Conservation (phyloP, 164 flowering plant genomes). For the Liriodendron chinense region DNA sequence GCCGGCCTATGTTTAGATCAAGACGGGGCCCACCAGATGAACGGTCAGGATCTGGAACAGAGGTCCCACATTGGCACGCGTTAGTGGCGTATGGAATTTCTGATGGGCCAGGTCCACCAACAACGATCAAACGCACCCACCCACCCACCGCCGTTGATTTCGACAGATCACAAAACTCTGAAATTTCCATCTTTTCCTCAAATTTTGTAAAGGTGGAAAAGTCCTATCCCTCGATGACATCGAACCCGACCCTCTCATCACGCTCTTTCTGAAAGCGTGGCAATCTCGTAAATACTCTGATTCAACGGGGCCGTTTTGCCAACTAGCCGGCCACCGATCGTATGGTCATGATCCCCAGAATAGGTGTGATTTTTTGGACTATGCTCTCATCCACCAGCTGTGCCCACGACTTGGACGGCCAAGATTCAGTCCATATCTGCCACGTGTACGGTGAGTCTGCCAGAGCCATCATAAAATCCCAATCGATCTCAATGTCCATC, state of each 20-base stretch:
- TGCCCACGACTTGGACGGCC: not conserved
- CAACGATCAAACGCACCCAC: not conserved
- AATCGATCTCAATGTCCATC: slow-evolving; percentile 5
- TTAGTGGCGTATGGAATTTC: too few relatives aligned
- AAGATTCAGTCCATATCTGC: not conserved
- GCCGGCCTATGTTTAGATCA: too few relatives aligned
- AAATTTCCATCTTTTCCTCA: not conserved
- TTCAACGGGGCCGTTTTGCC: not conserved
- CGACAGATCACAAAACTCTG: not conserved
- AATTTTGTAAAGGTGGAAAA: not conserved
- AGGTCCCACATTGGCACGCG: too few relatives aligned
- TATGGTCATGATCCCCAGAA: not conserved
- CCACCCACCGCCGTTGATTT: slow-evolving; percentile 1
- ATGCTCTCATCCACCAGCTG: not conserved
- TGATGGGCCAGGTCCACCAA: not conserved
- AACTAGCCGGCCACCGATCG: not conserved
- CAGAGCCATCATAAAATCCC: slow-evolving; percentile 5
- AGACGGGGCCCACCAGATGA: not conserved
- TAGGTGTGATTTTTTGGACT: not conserved
- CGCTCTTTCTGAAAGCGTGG: not conserved
- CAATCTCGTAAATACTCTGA: not conserved
- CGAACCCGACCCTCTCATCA: not conserved
- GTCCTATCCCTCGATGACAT: slow-evolving; percentile 3
- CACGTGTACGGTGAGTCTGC: slow-evolving; percentile 7
- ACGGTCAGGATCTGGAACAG: not conserved